These are phyloP conservation scores for Yamagishiella unicocca DNA, from an alignment of 139 green algal species.

Conservation along the genomic window DNA sequence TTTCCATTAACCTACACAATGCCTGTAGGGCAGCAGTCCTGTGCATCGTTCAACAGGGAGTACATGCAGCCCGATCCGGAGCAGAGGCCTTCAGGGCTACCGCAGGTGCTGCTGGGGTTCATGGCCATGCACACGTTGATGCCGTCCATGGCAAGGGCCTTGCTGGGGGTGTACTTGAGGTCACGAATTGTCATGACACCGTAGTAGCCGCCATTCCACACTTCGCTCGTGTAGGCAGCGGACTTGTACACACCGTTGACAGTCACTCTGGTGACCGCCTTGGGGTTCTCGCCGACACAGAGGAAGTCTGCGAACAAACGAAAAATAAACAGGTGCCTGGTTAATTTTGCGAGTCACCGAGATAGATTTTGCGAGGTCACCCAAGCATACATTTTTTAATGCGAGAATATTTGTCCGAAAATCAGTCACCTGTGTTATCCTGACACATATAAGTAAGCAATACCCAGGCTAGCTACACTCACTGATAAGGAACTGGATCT, in stretches of 20 bases:
- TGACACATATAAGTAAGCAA: background rate
- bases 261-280: background rate
- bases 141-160: background rate
- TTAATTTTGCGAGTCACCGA: background rate
- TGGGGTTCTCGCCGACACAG: background rate
- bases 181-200: background rate
- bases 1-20: too few relatives aligned
- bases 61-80: background rate
- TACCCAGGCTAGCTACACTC: background rate
- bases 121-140: background rate
- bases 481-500: background rate
- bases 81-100: background rate
- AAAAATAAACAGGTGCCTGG: background rate
- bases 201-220: background rate
- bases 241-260: background rate
- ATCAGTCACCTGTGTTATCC: background rate
- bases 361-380: background rate
- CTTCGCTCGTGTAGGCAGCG: background rate
- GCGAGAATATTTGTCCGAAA: background rate
- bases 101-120: background rate
- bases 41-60: background rate
- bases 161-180: background rate
- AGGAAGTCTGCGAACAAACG: background rate
- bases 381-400: background rate
- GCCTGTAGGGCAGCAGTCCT: background rate